These are phyloP conservation scores for Saccharomycopsis fibuligera DNA, from an alignment of 805 yeast species.

Conservation along the genomic window DNA sequence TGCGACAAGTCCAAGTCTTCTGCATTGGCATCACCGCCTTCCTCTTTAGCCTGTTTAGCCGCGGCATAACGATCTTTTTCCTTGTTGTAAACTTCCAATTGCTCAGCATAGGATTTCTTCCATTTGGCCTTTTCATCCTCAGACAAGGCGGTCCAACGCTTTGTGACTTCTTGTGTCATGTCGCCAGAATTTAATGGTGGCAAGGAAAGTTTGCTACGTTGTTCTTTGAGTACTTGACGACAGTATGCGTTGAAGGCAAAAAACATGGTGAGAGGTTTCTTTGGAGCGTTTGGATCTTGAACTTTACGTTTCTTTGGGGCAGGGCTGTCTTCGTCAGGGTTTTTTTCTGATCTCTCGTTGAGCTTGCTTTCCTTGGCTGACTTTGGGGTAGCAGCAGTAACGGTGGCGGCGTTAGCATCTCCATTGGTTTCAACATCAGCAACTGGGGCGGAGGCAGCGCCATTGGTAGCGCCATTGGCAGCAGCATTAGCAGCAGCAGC, in stretches of 20 bases:
- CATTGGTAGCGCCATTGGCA: not conserved
- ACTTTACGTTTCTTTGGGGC: slow-evolving; percentile 41
- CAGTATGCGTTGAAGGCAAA: slow-evolving; percentile 71
- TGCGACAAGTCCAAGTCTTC: slow-evolving; percentile 14
- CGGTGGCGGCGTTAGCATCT: slow-evolving; percentile 14
- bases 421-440: slow-evolving; percentile 2
- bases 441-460: slow-evolving; percentile 2
- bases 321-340: slow-evolving; percentile 23
- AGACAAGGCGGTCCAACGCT: slow-evolving; percentile 68
- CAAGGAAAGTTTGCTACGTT: slow-evolving; percentile 52
- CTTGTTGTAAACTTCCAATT: slow-evolving; percentile 38
- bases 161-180: slow-evolving; percentile 71
- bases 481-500: not conserved
- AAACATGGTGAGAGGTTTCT: slow-evolving; percentile 86
- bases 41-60: slow-evolving; percentile 23
- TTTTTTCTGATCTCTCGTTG: too few species aligned
- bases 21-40: slow-evolving; percentile 11
- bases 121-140: slow-evolving; percentile 68
- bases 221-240: slow-evolving; percentile 65
- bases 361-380: slow-evolving; percentile 23
- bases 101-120: slow-evolving; percentile 49
- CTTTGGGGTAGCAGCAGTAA: slow-evolving; percentile 23
- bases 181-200: slow-evolving; percentile 68
- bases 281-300: slow-evolving; percentile 92
- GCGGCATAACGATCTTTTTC: slow-evolving; percentile 42